These are phyloP conservation scores for Aaosphaeria arxii DNA, from an alignment of 2,329 filamentous ascomycete species.

Conservation along the genomic window DNA sequence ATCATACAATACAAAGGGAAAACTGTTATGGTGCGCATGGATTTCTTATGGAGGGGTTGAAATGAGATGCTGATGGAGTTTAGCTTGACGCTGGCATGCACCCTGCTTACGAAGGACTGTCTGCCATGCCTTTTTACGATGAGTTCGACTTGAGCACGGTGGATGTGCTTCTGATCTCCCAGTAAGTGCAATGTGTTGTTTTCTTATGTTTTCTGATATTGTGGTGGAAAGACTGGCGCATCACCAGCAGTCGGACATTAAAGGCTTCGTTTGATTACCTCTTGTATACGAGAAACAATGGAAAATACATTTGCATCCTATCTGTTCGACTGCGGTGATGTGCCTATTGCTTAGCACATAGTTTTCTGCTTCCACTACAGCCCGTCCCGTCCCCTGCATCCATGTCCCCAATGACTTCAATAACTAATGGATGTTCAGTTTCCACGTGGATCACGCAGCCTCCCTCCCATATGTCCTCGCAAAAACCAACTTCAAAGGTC, in stretches of 20 bases:
- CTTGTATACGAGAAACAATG: constrained; percentile 41
- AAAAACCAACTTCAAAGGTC: constrained; percentile 95
- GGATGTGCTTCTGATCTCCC: constrained; percentile 95
- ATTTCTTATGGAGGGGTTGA: background rate
- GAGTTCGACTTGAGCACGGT: constrained; percentile 97
- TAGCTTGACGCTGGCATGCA: constrained; percentile 97
- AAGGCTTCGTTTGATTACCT: constrained; percentile 11
- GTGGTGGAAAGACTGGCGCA: constrained; percentile 20
- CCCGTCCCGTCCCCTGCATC: background rate
- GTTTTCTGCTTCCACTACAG: background rate
- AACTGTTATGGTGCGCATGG: constrained; percentile 79
- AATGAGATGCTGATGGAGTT: constrained; percentile 16
- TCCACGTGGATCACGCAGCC: constrained; percentile 97
- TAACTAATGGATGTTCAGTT: constrained; percentile 57
- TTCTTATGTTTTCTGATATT: constrained; percentile 13
- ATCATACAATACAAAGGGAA: constrained; percentile 99
- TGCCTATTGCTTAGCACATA: constrained; percentile 11
- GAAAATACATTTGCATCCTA: constrained; percentile 37
- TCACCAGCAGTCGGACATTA: constrained; percentile 30
- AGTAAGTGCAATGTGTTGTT: constrained; percentile 66
- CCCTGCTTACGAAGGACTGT: constrained; percentile 90
- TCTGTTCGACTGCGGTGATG: constrained; percentile 35
- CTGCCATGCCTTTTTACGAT: constrained; percentile 93
- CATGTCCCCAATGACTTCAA: background rate
- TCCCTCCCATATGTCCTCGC: constrained; percentile 96